Conservation (phyloP, 2,329 filamentous ascomycete species). For the Tolypocladium pustulatum region DNA sequence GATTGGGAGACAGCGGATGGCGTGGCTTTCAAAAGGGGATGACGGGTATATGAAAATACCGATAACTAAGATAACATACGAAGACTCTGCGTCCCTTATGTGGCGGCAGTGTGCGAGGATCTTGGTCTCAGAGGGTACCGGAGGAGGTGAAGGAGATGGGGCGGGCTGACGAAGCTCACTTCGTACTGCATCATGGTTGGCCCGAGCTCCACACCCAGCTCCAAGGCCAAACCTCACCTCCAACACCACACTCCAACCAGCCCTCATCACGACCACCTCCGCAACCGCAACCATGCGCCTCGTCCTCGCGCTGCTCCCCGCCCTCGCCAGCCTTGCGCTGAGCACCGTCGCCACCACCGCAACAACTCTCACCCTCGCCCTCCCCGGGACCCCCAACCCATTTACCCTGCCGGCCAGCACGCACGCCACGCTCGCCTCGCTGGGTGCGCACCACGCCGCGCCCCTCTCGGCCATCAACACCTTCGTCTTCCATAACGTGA, state of each 20-base stretch:
- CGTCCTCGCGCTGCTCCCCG: background rate
- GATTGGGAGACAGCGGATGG: no score
- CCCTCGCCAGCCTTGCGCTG: constrained; percentile 16
- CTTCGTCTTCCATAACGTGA: constrained; percentile 67
- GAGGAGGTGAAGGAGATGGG: background rate
- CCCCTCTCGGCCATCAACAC: constrained; percentile 58
- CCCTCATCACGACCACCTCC: background rate
- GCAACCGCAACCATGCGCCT: background rate
- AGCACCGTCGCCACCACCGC: constrained; percentile 21
- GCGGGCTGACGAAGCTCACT: background rate
- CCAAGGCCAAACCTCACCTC: background rate
- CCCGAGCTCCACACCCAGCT: background rate
- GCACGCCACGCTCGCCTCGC: constrained; percentile 47
- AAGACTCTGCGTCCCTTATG: no score
- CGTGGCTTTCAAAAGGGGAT: no score
- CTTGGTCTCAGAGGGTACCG: no score
- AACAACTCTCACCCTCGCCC: constrained; percentile 29
- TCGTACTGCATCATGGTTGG: background rate
- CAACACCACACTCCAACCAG: background rate
- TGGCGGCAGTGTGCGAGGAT: no score
- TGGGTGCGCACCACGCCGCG: constrained; percentile 33
- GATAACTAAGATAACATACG: no score
- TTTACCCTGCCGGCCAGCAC: constrained; percentile 52
- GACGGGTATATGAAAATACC: no score
- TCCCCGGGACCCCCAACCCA: constrained; percentile 39